Evolutionary conservation across 1,139 yeast genomes (phyloP), one percentile per base, ranked within the genome.

Genomic region (Scheffersomyces parashehatae): DNA sequence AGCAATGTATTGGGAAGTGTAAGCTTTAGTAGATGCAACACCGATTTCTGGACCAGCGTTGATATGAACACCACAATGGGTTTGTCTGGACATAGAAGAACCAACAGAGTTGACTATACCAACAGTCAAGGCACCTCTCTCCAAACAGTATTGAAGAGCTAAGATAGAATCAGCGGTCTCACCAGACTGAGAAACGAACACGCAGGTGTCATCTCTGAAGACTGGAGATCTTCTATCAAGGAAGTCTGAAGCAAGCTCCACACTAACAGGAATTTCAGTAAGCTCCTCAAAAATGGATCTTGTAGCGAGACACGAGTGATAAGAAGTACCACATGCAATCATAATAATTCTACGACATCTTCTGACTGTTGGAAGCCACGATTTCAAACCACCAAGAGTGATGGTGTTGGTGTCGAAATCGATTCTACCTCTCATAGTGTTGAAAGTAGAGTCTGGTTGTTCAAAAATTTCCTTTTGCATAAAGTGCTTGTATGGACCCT

Each of bases 11-110:
- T 95, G 99, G 24, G 99, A 95, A 13, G 99, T 93, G 73, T 95
- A 95, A 26, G 99, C 99, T 73, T 95, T 95, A 40, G 99, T 95
- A n/a, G 98, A 90, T 10, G 99, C 99, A 57, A 95, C 99, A 67
- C 99, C 99, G 54, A 95, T 93, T 73, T 95, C 99, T 35, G 99
- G 99, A 52, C 99, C 99, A 37, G 99, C 99, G 65, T 95, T 95
- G 65, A 95, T 91, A 67, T 95, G 99, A 44, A 95, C 97, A 81
- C 99, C 99, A 76, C 99, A 95, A 70, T 91, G 96, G 35, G 99
- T 95, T 61, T 83, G 86, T 67, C 97, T 83, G 15, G 98, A 91
- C 71, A 95, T 89, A 40, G 95, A 83, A 5, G 99, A 95, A 59
- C 99, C 99, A 37, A 95, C 99, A 52, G 90, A 81, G 61, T 74